phyloP scores from a whole-genome alignment of 192 early-diverging fungal species.

The Linnemannia elongata region DNA sequence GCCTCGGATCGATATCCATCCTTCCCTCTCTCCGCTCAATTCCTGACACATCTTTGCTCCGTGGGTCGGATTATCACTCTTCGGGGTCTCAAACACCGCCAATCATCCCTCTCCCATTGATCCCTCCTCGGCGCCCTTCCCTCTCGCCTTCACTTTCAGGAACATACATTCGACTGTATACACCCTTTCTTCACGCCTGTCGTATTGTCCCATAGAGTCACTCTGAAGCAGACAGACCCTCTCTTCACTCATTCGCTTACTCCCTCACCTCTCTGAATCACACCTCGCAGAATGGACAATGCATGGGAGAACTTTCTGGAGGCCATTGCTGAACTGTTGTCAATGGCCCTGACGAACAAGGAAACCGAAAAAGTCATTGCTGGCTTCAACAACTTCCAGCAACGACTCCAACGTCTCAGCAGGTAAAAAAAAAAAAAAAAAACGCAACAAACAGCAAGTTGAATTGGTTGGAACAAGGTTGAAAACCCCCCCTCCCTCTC shows the following conservation, averaged over 20 bases:
- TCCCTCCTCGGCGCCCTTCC: neutral
- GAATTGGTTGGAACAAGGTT: neutral
- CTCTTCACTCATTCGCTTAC: too few species aligned
- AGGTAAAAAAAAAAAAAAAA: conserved; percentile 52
- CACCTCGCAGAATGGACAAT: conserved; percentile 30
- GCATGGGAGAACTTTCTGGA: conserved; percentile 75
- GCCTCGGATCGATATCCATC: neutral
- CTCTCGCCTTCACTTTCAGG: neutral
- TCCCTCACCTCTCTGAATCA: too few species aligned
- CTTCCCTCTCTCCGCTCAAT: neutral
- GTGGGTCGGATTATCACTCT: neutral
- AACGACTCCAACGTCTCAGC: conserved; percentile 72
- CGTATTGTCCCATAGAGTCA: neutral
- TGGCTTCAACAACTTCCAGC: conserved; percentile 72
- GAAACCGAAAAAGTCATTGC: conserved; percentile 74
- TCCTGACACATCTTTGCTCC: conserved; percentile 3
- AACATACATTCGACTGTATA: too few species aligned
- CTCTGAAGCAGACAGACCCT: too few species aligned
- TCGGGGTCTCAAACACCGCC: neutral
- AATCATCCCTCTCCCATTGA: neutral
- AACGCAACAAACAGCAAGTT: too few species aligned
- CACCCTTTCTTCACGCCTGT: neutral
- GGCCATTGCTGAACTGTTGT: conserved; percentile 70
- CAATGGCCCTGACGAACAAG: conserved; percentile 73
- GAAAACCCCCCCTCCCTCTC: too few species aligned